Evolutionary conservation across 1,284 basidiomycete species (phyloP).

Genomic region (Somion occarium): DNA sequence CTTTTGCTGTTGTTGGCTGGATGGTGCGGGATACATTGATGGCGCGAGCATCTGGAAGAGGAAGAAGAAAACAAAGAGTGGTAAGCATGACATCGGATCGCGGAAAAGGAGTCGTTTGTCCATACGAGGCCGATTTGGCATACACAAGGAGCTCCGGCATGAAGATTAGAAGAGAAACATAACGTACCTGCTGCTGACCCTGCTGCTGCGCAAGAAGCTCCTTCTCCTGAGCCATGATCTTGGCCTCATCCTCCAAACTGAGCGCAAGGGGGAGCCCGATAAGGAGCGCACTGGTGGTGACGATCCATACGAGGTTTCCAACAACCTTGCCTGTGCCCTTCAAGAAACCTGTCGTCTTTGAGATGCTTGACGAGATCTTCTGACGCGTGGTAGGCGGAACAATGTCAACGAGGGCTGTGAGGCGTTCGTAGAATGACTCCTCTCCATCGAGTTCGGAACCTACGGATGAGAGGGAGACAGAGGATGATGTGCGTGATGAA

Average conservation of each 20-base stretch:
- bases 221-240: constrained; percentile 92
- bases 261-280: constrained; percentile 92
- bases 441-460: constrained; percentile 61
- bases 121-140: neutral
- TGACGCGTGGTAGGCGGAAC: constrained; percentile 88
- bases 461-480: constrained; percentile 70
- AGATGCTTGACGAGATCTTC: constrained; percentile 58
- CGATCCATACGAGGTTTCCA: constrained; percentile 91
- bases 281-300: constrained; percentile 91
- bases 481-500: constrained; percentile 62
- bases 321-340: constrained; percentile 66
- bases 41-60: constrained; percentile 56
- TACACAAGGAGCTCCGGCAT: constrained; percentile 8
- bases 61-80: constrained; percentile 11
- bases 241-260: constrained; percentile 93
- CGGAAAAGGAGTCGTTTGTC: constrained; percentile 7
- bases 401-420: constrained; percentile 92
- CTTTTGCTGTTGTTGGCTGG: constrained; percentile 47
- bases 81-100: constrained; percentile 15
- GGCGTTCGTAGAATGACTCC: constrained; percentile 87
- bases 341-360: constrained; percentile 57
- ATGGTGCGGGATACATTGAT: constrained; percentile 47
- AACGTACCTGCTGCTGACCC: constrained; percentile 81
- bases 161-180: neutral
- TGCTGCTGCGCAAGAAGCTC: constrained; percentile 92